These are phyloP conservation scores for Cyberlindnera xylosilytica DNA, from an alignment of 805 yeast species.

Conservation along the genomic window DNA sequence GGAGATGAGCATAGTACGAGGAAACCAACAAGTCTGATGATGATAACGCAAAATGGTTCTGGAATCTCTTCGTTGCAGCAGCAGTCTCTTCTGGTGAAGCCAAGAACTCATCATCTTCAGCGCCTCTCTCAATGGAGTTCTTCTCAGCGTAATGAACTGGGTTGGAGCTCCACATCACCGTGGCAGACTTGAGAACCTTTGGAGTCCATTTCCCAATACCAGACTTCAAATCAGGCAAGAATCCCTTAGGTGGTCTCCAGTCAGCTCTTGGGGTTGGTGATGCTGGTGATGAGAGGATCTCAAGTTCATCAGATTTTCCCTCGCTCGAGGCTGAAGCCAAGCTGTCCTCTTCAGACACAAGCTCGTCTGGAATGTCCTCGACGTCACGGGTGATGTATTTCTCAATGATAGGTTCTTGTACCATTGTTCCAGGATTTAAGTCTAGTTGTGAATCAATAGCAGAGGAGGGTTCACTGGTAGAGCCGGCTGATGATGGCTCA, in stretches of 20 bases:
- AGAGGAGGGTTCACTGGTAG: slow-evolving; percentile 6
- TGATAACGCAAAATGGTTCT: slow-evolving; percentile 61
- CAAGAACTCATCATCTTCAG: slow-evolving; percentile 48
- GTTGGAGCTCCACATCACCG: slow-evolving; percentile 53
- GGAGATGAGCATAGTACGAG: slow-evolving; percentile 67
- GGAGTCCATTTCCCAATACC: slow-evolving; percentile 19
- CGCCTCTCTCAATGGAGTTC: slow-evolving; percentile 35
- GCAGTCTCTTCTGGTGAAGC: slow-evolving; percentile 40
- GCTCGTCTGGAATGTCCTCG: slow-evolving; percentile 15
- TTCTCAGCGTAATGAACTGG: slow-evolving; percentile 58
- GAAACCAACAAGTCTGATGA: slow-evolving; percentile 52
- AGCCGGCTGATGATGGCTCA: not conserved
- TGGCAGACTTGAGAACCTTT: slow-evolving; percentile 22
- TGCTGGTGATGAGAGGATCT: slow-evolving; percentile 1
- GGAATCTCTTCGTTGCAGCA: slow-evolving; percentile 55
- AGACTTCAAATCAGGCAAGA: not conserved
- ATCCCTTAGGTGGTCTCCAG: not conserved
- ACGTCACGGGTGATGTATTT: slow-evolving; percentile 15
- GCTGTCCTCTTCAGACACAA: not conserved
- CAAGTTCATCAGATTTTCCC: not conserved
- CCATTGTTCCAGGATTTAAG: not conserved
- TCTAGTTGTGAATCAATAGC: not conserved
- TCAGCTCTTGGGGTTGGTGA: too few species aligned
- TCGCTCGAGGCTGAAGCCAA: not conserved
- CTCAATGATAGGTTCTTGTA: slow-evolving; percentile 20